A percentile compares a stretch with the other conserved stretches of the same genome.
Conservation (phyloP, 2,329 filamentous ascomycete genomes). For the Curvularia spicifera region DNA sequence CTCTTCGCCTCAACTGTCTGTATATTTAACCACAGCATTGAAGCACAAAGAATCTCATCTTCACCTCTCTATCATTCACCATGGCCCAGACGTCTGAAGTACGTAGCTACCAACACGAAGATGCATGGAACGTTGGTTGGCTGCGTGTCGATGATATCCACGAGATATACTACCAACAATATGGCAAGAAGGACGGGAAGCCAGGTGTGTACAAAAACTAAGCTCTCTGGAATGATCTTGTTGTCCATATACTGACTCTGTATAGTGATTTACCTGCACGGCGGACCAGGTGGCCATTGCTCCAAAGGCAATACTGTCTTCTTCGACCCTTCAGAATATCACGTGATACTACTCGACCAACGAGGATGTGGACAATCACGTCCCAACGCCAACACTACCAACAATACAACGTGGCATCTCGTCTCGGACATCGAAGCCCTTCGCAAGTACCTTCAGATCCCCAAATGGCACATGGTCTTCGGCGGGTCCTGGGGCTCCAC, state of each 20-base stretch:
- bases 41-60: neutral
- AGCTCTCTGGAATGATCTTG: neutral
- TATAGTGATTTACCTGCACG: slow-evolving; percentile 53
- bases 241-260: neutral
- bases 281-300: slow-evolving; percentile 52
- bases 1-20: slow-evolving; percentile 6
- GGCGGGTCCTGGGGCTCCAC: slow-evolving; percentile 59
- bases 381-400: slow-evolving; percentile 49
- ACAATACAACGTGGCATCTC: slow-evolving; percentile 56
- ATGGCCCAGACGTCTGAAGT: slow-evolving; percentile 25
- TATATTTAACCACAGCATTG: neutral
- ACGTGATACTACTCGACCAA: slow-evolving; percentile 57
- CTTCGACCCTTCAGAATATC: slow-evolving; percentile 55
- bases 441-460: slow-evolving; percentile 51
- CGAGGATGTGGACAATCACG: slow-evolving; percentile 55
- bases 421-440: slow-evolving; percentile 56
- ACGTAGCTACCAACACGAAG: slow-evolving; percentile 41
- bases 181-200: slow-evolving; percentile 49
- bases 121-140: slow-evolving; percentile 44
- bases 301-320: slow-evolving; percentile 49
- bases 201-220: slow-evolving; percentile 36
- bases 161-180: slow-evolving; percentile 50
- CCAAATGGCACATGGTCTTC: slow-evolving; percentile 56
- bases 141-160: slow-evolving; percentile 47
- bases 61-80: neutral